These are phyloP conservation scores for Rhododendron kiyosumense DNA, from an alignment of 148 eudicot species.

Conservation along the genomic window DNA sequence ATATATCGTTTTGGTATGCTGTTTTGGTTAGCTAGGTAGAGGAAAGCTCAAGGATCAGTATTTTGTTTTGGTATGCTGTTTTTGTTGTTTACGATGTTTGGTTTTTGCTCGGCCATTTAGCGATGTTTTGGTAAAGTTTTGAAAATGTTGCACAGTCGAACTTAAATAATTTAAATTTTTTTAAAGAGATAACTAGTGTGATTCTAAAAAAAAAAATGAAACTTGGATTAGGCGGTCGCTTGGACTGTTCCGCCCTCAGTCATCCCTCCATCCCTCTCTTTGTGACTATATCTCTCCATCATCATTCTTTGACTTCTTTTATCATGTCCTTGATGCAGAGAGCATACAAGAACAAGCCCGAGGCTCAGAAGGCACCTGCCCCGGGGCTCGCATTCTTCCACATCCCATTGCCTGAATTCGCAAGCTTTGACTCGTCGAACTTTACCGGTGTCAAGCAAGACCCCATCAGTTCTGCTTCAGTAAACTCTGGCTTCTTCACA, in stretches of 20 bases:
- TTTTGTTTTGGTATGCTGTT: too few species aligned
- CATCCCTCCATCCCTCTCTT: too few species aligned
- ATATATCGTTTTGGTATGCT: too few species aligned
- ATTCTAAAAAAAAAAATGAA: neutral
- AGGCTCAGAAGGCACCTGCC: slow-evolving; percentile 45
- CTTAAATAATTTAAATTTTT: too few species aligned
- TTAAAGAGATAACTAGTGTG: neutral
- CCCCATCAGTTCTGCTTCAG: slow-evolving; percentile 65
- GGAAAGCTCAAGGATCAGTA: too few species aligned
- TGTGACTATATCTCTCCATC: neutral
- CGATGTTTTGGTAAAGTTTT: too few species aligned
- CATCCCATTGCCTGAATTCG: slow-evolving; percentile 88
- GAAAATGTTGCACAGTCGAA: too few species aligned
- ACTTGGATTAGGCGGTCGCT: too few species aligned
- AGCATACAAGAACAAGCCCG: slow-evolving; percentile 44
- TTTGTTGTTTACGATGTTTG: too few species aligned
- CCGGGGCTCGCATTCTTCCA: slow-evolving; percentile 88
- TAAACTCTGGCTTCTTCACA: slow-evolving; percentile 84
- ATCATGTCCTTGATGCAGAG: slow-evolving; percentile 35
- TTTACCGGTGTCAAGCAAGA: slow-evolving; percentile 78
- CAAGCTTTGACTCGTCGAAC: slow-evolving; percentile 60
- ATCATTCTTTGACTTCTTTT: neutral
- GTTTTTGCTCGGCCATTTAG: too few species aligned
- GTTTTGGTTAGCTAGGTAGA: too few species aligned
- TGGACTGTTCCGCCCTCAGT: too few species aligned